These are phyloP conservation scores for Hypoxylon sp. DNA, from an alignment of 2,329 filamentous ascomycete genomes.

Conservation along the genomic window DNA sequence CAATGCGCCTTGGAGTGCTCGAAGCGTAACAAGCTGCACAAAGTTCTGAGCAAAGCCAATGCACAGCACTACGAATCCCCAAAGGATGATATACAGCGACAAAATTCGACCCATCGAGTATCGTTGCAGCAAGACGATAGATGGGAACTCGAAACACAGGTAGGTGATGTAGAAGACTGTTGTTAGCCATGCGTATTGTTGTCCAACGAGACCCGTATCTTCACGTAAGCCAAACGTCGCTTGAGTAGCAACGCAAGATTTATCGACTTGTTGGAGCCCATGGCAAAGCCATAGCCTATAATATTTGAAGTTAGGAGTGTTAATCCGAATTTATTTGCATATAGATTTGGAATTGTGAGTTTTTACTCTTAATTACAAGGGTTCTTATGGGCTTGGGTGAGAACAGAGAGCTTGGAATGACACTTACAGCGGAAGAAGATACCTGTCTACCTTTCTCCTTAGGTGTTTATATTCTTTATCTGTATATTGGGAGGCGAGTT, in stretches of 20 bases:
- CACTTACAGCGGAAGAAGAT: slow-evolving; percentile 58
- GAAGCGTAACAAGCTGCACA: slow-evolving; percentile 54
- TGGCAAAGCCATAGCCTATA: slow-evolving; percentile 62
- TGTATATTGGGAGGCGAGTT: slow-evolving; percentile 49
- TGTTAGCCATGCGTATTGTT: slow-evolving; percentile 56
- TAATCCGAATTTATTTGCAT: not conserved
- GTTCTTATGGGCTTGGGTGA: not conserved
- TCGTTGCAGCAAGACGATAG: slow-evolving; percentile 53
- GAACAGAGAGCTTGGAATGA: not conserved
- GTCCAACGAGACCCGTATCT: slow-evolving; percentile 53
- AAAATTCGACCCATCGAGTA: slow-evolving; percentile 53
- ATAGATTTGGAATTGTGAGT: not conserved
- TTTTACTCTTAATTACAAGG: no score
- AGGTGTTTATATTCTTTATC: slow-evolving; percentile 57
- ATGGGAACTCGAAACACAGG: slow-evolving; percentile 53
- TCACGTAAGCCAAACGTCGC: slow-evolving; percentile 57
- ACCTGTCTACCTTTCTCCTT: slow-evolving; percentile 60
- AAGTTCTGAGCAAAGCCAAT: slow-evolving; percentile 58
- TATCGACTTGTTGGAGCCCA: slow-evolving; percentile 65
- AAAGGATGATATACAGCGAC: slow-evolving; percentile 53
- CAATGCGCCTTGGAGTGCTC: slow-evolving; percentile 58
- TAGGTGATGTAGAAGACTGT: slow-evolving; percentile 55
- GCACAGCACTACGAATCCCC: slow-evolving; percentile 56
- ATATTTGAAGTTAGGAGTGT: not conserved
- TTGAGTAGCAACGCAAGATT: slow-evolving; percentile 59